phyloP scores from a whole-genome alignment of 1,284 basidiomycete genomes.

The Cystobasidium pallidum region DNA sequence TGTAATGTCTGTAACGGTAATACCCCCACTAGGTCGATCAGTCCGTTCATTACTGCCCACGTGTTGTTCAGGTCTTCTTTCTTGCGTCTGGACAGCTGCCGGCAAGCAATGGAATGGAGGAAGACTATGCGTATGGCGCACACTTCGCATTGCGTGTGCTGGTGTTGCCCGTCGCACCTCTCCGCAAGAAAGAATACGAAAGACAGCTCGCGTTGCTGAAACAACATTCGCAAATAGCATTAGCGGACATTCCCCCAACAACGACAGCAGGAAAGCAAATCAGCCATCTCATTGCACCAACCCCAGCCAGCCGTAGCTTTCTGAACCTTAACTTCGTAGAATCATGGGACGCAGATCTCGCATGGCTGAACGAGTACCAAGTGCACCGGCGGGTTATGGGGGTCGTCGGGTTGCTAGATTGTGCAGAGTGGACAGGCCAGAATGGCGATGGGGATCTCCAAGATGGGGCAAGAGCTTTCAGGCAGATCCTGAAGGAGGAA shows the following conservation, averaged over 20 bases:
- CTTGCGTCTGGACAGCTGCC: neutral
- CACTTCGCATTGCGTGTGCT: slow-evolving; percentile 64
- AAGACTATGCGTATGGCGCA: slow-evolving; percentile 24
- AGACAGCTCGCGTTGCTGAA: slow-evolving; percentile 71
- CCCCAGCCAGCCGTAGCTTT: slow-evolving; percentile 70
- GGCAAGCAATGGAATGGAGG: slow-evolving; percentile 35
- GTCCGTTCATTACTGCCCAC: neutral
- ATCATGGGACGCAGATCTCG: slow-evolving; percentile 64
- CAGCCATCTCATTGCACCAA: slow-evolving; percentile 69
- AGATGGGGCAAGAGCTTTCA: slow-evolving; percentile 44
- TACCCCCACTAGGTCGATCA: neutral
- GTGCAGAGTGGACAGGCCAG: slow-evolving; percentile 57
- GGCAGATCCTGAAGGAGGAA: slow-evolving; percentile 22
- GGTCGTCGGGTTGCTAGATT: slow-evolving; percentile 74
- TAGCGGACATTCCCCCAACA: slow-evolving; percentile 77
- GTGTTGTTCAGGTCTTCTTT: neutral
- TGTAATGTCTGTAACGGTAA: neutral
- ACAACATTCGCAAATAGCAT: slow-evolving; percentile 69
- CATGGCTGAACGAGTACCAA: slow-evolving; percentile 63
- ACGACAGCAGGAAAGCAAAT: slow-evolving; percentile 51
- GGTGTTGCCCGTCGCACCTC: slow-evolving; percentile 74
- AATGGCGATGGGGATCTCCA: slow-evolving; percentile 17
- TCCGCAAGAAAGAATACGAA: slow-evolving; percentile 67
- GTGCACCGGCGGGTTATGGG: slow-evolving; percentile 77
- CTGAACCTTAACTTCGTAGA: slow-evolving; percentile 71